Percentiles rank a stretch among this genome's conserved stretches.
These are phyloP conservation scores for Wallacemonas sp. DNA, from an alignment of 208 protist species.

Conservation along the genomic window DNA sequence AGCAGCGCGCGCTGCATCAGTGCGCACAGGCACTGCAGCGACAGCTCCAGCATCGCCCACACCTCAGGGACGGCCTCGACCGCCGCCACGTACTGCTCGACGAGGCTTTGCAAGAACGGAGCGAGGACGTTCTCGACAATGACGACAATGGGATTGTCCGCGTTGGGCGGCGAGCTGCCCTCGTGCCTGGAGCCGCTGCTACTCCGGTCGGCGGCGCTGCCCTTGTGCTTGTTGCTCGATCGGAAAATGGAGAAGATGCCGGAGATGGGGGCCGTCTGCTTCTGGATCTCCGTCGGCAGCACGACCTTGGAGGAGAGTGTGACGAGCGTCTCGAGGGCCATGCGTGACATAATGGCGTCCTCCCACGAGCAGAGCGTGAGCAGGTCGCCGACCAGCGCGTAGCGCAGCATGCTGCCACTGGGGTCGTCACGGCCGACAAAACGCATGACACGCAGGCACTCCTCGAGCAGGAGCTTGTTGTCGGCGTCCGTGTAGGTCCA, in stretches of 20 bases:
- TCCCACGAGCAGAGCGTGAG: conserved; percentile 65
- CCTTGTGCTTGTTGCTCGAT: conserved; percentile 26
- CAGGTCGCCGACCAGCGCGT: conserved; percentile 66
- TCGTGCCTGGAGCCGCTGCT: conserved; percentile 2
- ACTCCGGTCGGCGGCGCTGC: neutral
- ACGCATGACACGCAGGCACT: conserved; percentile 76
- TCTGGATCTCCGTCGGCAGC: conserved; percentile 67
- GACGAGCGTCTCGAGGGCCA: conserved; percentile 75
- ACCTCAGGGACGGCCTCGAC: conserved; percentile 60
- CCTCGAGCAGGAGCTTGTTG: conserved; percentile 64
- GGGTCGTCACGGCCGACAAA: conserved; percentile 80
- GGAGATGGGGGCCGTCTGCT: conserved; percentile 25
- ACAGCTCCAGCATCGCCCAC: conserved; percentile 75
- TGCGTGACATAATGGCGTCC: conserved; percentile 57
- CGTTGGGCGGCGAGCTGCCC: conserved; percentile 20
- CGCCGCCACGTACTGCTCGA: conserved; percentile 56
- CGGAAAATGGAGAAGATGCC: conserved; percentile 52
- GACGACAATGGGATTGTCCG: conserved; percentile 60
- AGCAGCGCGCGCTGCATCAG: conserved; percentile 79
- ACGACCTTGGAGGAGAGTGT: conserved; percentile 76
- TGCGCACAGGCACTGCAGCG: conserved; percentile 68
- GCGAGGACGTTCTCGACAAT: conserved; percentile 71
- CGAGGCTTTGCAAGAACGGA: conserved; percentile 63
- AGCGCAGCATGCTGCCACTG: conserved; percentile 56
- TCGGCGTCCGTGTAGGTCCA: conserved; percentile 57